Evolutionary conservation across 2,329 filamentous ascomycete species (phyloP).

Genomic region (Aspergillus sp.): DNA sequence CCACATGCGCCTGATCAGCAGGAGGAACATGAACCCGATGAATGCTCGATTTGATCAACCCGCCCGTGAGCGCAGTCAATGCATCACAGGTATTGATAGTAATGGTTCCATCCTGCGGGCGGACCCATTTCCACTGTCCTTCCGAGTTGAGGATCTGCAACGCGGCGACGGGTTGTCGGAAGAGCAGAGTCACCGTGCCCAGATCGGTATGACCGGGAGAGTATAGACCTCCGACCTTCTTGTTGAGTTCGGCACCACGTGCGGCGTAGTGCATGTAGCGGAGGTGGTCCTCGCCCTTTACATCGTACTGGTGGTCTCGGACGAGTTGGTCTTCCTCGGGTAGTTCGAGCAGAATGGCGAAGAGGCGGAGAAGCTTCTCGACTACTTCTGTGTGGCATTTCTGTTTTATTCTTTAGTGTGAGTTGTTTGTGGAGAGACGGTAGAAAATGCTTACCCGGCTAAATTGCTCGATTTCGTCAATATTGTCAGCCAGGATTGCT

Average conservation of each 20-base stretch:
- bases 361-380: conserved; percentile 56
- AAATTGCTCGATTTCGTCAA: conserved; percentile 60
- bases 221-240: conserved; percentile 48
- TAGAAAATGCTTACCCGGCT: conserved; percentile 31
- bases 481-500: conserved; percentile 50
- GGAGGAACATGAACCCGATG: conserved; percentile 54
- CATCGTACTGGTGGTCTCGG: conserved; percentile 59
- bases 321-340: conserved; percentile 61
- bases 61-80: conserved; percentile 52
- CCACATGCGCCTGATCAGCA: conserved; percentile 49
- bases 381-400: conserved; percentile 38
- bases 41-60: conserved; percentile 53
- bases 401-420: neutral
- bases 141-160: conserved; percentile 57
- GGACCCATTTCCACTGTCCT: conserved; percentile 54
- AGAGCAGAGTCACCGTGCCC: conserved; percentile 58
- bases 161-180: conserved; percentile 60
- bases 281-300: conserved; percentile 62
- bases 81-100: conserved; percentile 57
- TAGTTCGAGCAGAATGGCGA: conserved; percentile 63
- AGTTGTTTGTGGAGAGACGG: no score
- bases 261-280: conserved; percentile 63
- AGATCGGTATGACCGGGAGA: conserved; percentile 58
- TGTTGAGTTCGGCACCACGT: conserved; percentile 52
- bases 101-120: conserved; percentile 52